Evolutionary conservation across 1,139 yeast species (phyloP), one percentile per base, ranked within the genome.

Genomic region (Yamadazyma friedrichii): DNA sequence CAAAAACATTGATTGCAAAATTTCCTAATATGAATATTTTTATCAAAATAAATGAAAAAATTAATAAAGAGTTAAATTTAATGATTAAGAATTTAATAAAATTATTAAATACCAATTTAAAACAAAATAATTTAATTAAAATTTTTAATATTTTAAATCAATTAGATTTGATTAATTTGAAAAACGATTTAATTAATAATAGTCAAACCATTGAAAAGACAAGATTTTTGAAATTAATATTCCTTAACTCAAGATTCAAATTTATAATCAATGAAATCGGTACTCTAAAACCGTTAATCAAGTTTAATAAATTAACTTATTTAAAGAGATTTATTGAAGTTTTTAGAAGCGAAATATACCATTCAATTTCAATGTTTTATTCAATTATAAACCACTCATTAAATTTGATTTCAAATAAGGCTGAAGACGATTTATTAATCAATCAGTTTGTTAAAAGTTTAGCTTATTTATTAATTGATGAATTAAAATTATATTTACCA

Each of bases 251-350:
- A 29, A 65, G 93, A 35, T 80, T 64, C 59, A 78, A 77, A 44
- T 84, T 81, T 54, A 81, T 85, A 33, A 58, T 67, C 32, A 67
- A 65, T 42, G 89, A 88, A 52, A 64, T 87, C 41, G 67, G 75
- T 0, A 75, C 81, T 28, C 69, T 82, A 40, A 58, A 56, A 35
- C 89, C 86, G 0, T 64, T 84, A 46, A 71, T 71, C 38, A 67
- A 64, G 48, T 68, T 63, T 52, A 71, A 62, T 39, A 73, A 80
- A 24, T 83, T 85, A 47, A 80, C 83, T 45, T 87, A 83, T 55
- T 67, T 89, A 42, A 89, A 89, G 52, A 68, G 95, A 48, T 84
- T 78, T 53, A 76, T 89, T 35, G 98, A 93, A 59, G 79, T 87
- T 4, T 81, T 87, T 47, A 72, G 98, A 56, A 97, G 91, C 58